Base-by-base conservation (phyloP, 2,329 filamentous ascomycete genomes). In the Fusarium odoratissimum region DNA sequence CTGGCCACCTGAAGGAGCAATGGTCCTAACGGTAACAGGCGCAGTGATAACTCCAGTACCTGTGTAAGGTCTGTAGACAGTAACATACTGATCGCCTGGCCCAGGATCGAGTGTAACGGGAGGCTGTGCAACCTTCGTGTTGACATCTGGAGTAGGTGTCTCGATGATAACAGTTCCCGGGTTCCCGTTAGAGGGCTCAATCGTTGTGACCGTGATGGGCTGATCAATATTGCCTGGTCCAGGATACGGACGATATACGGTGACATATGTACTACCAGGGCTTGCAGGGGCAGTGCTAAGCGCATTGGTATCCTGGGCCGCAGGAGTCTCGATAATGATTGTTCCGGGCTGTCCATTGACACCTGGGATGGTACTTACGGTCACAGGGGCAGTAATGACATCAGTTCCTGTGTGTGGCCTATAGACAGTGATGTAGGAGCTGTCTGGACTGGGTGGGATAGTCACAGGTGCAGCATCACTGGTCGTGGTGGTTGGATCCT, bases 121-220 rank as follows among this genome's bases (percentile, higher is more conserved):
- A 45, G 69, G 64, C 44, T 60, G 59, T 5, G 31, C 64, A 30
- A 52, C 37, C 48, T 69, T 65, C 5, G 52, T 69, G n/a, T 65
- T 54, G 28, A 65, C n/a, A 30, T 60, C 60, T 12, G 57, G 70
- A 4, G 41, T 57, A 35, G 55, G 41, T 28, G 70, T 72, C 52
- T 72, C 60, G 17, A 72, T 69, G 35, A 72, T 54, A 3, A 72
- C 57, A 14, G 69, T 72, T 1, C 70, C 70, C 3, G 65, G 69
- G 31, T 66, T 57, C 0, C 64, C 67, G 5, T 66, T 61, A 0
- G 60, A 60, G 8, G 66, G 70, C n/a, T 54, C 56, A 8, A 73
- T 59, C 7, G 70, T 73, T 9, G 65, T 72, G 11, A 73, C 58
- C 4, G 70, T 73, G 7, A 73, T 46, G 3, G 70, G 65, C 28